Evolutionary conservation across 148 eudicot genomes (phyloP).

Genomic region (Persicaria maculosa): DNA sequence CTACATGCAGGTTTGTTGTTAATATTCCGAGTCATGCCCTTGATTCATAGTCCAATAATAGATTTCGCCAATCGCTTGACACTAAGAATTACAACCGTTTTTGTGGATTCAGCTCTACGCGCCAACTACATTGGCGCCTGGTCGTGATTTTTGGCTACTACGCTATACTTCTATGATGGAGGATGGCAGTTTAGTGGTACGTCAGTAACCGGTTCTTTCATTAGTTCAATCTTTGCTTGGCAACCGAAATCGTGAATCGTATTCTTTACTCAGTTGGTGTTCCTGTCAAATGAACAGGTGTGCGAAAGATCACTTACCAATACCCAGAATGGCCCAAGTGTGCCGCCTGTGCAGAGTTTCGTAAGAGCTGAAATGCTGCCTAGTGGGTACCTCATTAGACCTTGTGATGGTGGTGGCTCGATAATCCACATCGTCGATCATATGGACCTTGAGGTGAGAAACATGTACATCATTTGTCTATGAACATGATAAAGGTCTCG

Average conservation of each 20-base stretch:
- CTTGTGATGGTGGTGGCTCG: conserved; percentile 85
- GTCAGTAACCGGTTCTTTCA: neutral
- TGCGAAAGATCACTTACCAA: conserved; percentile 92
- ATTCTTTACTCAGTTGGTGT: neutral
- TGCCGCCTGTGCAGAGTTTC: conserved; percentile 68
- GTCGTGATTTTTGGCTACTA: conserved; percentile 94
- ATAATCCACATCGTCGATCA: conserved; percentile 82
- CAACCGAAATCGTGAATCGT: neutral
- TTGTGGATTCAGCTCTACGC: conserved; percentile 69
- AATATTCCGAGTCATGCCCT: neutral
- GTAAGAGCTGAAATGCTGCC: conserved; percentile 76
- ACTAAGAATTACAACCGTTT: neutral
- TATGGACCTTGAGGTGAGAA: conserved; percentile 61
- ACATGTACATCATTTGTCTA: neutral
- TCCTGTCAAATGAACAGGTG: conserved; percentile 33
- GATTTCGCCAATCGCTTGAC: neutral
- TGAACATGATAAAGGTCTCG: neutral
- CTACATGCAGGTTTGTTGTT: conserved; percentile 85
- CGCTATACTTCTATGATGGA: conserved; percentile 94
- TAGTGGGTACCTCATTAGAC: conserved; percentile 73
- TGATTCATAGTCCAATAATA: neutral
- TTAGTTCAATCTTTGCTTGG: neutral
- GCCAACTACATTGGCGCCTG: conserved; percentile 93
- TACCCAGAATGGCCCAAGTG: conserved; percentile 82
- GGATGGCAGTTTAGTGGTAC: conserved; percentile 94